Base-by-base conservation (phyloP, 345 rosid genomes). In the Citrus mangshanensis region DNA sequence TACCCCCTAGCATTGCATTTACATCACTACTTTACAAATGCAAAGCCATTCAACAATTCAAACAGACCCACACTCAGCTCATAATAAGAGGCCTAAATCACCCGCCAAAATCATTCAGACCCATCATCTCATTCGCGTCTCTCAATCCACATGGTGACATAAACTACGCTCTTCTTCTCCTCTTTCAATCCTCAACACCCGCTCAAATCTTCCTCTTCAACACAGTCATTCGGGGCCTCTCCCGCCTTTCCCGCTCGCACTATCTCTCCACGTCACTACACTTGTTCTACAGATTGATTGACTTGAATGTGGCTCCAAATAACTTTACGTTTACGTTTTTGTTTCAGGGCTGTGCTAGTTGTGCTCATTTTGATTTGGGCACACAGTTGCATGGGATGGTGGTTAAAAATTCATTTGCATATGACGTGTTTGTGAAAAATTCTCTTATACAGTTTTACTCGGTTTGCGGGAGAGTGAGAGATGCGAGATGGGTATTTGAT, bases 381-480 rank as follows among this genome's bases (percentile, higher is more conserved):
- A 32, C 64, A 63, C 73, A 73, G 73, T 59, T 73, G 3, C 80
- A 81, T 37, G 77, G 84, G 59, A 30, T 42, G 67, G 78, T 58
- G n/a, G 42, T 77, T 37, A 81, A 77, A 55, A 77, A 54, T 60
- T 78, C 77, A 25, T 72, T 81, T 32, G 84, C 79, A 5, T 65
- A 70, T 3, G 66, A 81, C 73, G 19, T 81, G 70, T 77, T 68
- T 58, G 84, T 81, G 37, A 74, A 59, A 42, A 81, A 81, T 72
- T 67, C 81, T 12, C 21, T 68, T 9, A 73, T 81, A 22, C 78
- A 72, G 35, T 10, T 74, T 59, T 82, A 78, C 68, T 74, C 81
- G 22, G 75, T 68, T 58, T 80, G 66, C 25, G 49, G 65, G 40
- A 80, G 46, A 42, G 49, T 80, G 13, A 60, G 38, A 19, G 75